phyloP scores from a whole-genome alignment of 2,329 filamentous ascomycete genomes.

The Exophiala bonariae region DNA sequence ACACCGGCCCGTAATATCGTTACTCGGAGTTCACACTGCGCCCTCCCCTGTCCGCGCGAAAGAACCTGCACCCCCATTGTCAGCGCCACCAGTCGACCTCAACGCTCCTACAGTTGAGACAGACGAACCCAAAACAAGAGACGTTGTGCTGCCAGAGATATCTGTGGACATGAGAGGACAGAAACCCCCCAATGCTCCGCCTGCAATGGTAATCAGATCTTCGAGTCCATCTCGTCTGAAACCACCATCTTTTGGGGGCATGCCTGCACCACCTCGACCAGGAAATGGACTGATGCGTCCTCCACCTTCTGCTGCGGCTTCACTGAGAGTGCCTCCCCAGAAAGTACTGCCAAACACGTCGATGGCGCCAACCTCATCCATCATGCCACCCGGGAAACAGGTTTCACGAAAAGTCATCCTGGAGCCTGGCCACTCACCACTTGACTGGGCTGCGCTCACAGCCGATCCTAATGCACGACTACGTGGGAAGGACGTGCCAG shows the following conservation, averaged over 20 bases:
- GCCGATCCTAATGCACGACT: constrained; percentile 62
- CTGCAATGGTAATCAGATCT: constrained; percentile 3
- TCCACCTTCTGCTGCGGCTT: constrained; percentile 45
- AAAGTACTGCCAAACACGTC: constrained; percentile 25
- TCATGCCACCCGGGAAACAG: constrained; percentile 51
- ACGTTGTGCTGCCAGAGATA: too few relatives aligned
- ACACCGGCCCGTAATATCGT: too few relatives aligned
- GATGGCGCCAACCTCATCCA: constrained; percentile 23
- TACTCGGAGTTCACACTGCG: too few relatives aligned
- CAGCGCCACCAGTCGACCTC: too few relatives aligned
- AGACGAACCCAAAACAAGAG: too few relatives aligned
- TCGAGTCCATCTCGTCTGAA: constrained; percentile 26
- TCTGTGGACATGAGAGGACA: neutral
- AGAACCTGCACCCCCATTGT: too few relatives aligned
- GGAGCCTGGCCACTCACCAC: constrained; percentile 85
- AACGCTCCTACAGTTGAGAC: too few relatives aligned
- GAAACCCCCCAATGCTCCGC: neutral
- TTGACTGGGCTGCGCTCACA: constrained; percentile 89
- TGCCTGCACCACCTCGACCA: constrained; percentile 28
- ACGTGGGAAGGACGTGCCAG: constrained; percentile 54
- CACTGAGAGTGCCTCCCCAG: constrained; percentile 39
- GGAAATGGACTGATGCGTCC: constrained; percentile 36
- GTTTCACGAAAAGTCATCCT: constrained; percentile 65
- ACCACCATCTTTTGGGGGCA: constrained; percentile 20
- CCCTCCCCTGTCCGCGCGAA: neutral